A percentile compares a stretch with the other conserved stretches of the same genome.
These are phyloP conservation scores for Candida palmyrensis DNA, from an alignment of 805 yeast genomes.

Conservation along the genomic window DNA sequence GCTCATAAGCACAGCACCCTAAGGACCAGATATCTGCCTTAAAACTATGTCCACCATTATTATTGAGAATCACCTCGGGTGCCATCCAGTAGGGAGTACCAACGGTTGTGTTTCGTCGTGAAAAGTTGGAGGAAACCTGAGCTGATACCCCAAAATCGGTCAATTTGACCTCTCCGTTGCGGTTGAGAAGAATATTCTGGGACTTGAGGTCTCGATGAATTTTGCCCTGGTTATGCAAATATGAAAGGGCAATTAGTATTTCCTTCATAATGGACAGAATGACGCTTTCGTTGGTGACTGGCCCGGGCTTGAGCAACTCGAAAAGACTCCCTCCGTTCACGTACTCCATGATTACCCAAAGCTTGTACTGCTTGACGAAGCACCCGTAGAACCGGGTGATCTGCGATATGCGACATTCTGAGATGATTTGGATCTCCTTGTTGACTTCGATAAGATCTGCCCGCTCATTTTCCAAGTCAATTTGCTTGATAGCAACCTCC, in stretches of 20 bases:
- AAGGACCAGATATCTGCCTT: conserved; percentile 78
- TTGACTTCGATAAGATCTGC: conserved; percentile 66
- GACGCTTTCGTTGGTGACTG: conserved; percentile 46
- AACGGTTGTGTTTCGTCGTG: conserved; percentile 40
- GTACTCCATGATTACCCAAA: conserved; percentile 80
- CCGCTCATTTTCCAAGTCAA: conserved; percentile 64
- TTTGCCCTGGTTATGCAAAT: conserved; percentile 66
- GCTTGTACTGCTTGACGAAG: conserved; percentile 60
- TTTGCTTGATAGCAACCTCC: conserved; percentile 58
- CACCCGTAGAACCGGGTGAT: conserved; percentile 70
- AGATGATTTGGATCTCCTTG: conserved; percentile 62
- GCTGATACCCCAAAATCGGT: conserved; percentile 45
- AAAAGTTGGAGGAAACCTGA: conserved; percentile 37
- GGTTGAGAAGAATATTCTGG: conserved; percentile 35
- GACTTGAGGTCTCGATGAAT: conserved; percentile 58
- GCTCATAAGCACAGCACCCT: conserved; percentile 73
- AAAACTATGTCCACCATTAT: conserved; percentile 49
- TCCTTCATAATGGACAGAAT: conserved; percentile 53
- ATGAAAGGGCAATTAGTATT: conserved; percentile 54
- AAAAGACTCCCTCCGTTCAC: conserved; percentile 75
- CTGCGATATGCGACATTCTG: conserved; percentile 59
- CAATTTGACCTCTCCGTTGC: conserved; percentile 35
- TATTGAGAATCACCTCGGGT: conserved; percentile 53
- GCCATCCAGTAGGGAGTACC: conserved; percentile 68
- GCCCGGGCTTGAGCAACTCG: conserved; percentile 57